Conservation (phyloP, 2,329 filamentous ascomycete species). For the Aureobasidium lini region DNA sequence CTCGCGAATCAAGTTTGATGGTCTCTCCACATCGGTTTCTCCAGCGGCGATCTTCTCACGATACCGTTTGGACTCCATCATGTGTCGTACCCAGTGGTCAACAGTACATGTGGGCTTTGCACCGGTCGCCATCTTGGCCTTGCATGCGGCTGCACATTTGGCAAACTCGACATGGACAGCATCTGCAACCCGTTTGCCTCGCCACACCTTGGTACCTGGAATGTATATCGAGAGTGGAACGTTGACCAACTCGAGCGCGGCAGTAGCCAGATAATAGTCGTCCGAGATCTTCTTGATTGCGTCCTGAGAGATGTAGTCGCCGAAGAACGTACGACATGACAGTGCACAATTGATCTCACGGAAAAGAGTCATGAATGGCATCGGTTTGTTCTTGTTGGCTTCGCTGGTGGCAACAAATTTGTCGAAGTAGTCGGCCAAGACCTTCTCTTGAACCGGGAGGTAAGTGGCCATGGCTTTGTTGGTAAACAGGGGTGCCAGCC, state of each 20-base stretch:
- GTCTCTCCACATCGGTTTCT: conserved; percentile 66
- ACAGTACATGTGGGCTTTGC: conserved; percentile 85
- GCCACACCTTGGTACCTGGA: conserved; percentile 92
- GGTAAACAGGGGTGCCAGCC: conserved; percentile 87
- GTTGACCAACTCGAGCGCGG: conserved; percentile 13
- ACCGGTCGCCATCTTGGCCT: conserved; percentile 85
- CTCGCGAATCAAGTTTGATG: conserved; percentile 69
- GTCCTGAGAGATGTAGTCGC: conserved; percentile 14
- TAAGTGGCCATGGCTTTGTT: conserved; percentile 79
- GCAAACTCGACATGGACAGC: conserved; percentile 85
- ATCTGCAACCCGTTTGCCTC: conserved; percentile 90
- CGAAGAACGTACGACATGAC: conserved; percentile 13
- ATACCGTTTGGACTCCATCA: conserved; percentile 79
- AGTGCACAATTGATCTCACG: conserved; percentile 15
- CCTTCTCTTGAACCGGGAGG: conserved; percentile 82
- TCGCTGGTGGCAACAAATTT: conserved; percentile 66
- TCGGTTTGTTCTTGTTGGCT: conserved; percentile 38
- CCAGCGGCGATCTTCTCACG: conserved; percentile 69
- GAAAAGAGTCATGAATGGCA: conserved; percentile 11
- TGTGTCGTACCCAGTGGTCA: conserved; percentile 84
- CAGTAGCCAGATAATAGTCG: conserved; percentile 12
- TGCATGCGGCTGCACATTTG: conserved; percentile 87
- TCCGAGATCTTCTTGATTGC: conserved; percentile 11
- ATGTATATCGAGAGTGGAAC: conserved; percentile 59
- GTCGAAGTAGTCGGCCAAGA: conserved; percentile 80